Percentiles rank a stretch among this genome's conserved stretches.
Evolutionary conservation across 176 grass and related monocot genomes (phyloP).

Genomic region (Aegilops tauschii): DNA sequence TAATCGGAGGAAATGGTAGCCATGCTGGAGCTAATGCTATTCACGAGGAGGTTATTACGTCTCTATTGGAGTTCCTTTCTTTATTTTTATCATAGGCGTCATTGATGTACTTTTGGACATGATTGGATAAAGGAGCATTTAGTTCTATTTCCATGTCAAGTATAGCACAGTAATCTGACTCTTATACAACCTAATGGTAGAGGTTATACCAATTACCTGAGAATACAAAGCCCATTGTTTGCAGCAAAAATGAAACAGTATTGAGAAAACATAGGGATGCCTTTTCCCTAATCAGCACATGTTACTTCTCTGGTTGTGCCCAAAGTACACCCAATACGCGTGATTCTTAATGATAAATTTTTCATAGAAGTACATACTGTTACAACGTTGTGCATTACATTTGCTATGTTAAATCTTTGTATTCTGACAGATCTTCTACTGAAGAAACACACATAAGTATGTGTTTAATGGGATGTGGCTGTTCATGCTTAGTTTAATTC

Average conservation of each 20-base stretch:
- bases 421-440: neutral
- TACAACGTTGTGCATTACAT: neutral
- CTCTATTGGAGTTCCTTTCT: neutral
- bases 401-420: neutral
- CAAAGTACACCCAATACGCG: neutral
- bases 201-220: neutral
- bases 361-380: neutral
- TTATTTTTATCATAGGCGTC: conserved; percentile 4
- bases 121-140: conserved; percentile 11
- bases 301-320: neutral
- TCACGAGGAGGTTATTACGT: conserved; percentile 70
- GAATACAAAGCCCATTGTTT: neutral
- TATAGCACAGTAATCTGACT: neutral
- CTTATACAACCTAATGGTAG: neutral
- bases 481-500: conserved; percentile 2
- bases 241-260: neutral
- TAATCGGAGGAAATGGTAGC: conserved; percentile 95
- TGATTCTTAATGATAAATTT: neutral
- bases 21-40: conserved; percentile 94
- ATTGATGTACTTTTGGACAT: neutral
- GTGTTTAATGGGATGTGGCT: conserved; percentile 1
- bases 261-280: neutral
- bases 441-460: neutral
- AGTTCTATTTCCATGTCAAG: neutral
- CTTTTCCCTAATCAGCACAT: neutral